phyloP scores from a whole-genome alignment of 306 rosid species.

The Prunus mira region DNA sequence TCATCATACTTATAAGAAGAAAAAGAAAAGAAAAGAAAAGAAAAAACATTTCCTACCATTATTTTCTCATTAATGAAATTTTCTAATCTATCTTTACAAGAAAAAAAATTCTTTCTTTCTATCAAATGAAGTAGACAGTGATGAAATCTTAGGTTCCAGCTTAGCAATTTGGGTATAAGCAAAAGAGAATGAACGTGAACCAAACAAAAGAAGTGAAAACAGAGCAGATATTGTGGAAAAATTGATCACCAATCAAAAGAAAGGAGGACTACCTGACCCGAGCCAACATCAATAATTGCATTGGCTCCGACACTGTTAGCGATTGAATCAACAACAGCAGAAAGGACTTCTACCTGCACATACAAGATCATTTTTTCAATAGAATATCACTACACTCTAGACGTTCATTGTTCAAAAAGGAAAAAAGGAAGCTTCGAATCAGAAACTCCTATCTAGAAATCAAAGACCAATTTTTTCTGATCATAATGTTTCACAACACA shows the following conservation, averaged over 20 bases:
- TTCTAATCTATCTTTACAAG: not conserved
- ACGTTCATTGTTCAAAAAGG: slow-evolving; percentile 13
- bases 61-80: slow-evolving; percentile 4
- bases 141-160: not conserved
- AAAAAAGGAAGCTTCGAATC: not conserved
- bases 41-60: not conserved
- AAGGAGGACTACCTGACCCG: slow-evolving; percentile 74
- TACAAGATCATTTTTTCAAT: slow-evolving; percentile 13
- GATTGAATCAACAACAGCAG: slow-evolving; percentile 56
- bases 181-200: not conserved
- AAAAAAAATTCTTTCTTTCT: not conserved
- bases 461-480: not conserved
- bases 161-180: not conserved
- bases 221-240: not conserved
- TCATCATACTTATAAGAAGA: not conserved
- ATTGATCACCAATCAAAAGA: slow-evolving; percentile 12
- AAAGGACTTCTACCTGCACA: slow-evolving; percentile 75
- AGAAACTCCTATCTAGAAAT: slow-evolving; percentile 1
- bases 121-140: not conserved
- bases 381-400: slow-evolving; percentile 19
- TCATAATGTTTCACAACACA: not conserved
- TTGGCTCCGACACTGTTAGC: slow-evolving; percentile 49
- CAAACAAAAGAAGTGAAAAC: not conserved
- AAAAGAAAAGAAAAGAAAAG: not conserved
- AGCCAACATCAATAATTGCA: slow-evolving; percentile 79